Conservation (phyloP, 495 filamentous ascomycete species). For the Staphylotrichum longicolle region DNA sequence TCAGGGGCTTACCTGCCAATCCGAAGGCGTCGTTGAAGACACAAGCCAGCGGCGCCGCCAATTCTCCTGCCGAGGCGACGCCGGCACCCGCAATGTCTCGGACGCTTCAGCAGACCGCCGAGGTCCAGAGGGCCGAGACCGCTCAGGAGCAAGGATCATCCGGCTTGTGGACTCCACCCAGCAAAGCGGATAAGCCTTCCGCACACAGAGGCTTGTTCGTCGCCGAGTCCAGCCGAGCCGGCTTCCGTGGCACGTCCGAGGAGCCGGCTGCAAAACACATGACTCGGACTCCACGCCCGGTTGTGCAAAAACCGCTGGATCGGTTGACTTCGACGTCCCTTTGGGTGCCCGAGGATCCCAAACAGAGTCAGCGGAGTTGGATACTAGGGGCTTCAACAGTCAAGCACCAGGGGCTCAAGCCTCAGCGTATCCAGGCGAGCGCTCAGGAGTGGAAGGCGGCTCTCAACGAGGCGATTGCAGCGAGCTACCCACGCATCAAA, state of each 20-base stretch:
- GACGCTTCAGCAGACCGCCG: constrained; percentile 17
- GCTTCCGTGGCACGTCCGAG: constrained; percentile 37
- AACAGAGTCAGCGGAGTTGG: constrained; percentile 32
- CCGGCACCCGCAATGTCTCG: constrained; percentile 14
- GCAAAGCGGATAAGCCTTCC: constrained; percentile 8
- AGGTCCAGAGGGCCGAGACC: constrained; percentile 25
- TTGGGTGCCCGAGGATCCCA: constrained; percentile 28
- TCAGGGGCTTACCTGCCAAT: constrained; percentile 22
- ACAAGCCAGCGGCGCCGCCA: constrained; percentile 3
- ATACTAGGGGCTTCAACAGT: constrained; percentile 18
- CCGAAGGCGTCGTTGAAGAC: constrained; percentile 20
- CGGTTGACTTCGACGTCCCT: constrained; percentile 33
- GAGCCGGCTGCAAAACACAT: constrained; percentile 38
- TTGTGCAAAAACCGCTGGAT: constrained; percentile 29
- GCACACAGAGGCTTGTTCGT: constrained; percentile 30
- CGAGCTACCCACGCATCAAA: constrained; percentile 8
- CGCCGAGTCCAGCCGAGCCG: constrained; percentile 20
- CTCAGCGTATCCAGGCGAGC: constrained; percentile 22
- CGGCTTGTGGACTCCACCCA: constrained; percentile 29
- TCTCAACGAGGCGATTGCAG: constrained; percentile 17
- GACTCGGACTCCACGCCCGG: constrained; percentile 29
- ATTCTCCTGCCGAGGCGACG: constrained; percentile 5
- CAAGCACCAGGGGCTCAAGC: not conserved
- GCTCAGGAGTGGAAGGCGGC: constrained; percentile 25
- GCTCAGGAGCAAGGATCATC: constrained; percentile 13